Evolutionary conservation across 768 basidiomycete genomes (phyloP).

Genomic region (Tricholoma sp.): DNA sequence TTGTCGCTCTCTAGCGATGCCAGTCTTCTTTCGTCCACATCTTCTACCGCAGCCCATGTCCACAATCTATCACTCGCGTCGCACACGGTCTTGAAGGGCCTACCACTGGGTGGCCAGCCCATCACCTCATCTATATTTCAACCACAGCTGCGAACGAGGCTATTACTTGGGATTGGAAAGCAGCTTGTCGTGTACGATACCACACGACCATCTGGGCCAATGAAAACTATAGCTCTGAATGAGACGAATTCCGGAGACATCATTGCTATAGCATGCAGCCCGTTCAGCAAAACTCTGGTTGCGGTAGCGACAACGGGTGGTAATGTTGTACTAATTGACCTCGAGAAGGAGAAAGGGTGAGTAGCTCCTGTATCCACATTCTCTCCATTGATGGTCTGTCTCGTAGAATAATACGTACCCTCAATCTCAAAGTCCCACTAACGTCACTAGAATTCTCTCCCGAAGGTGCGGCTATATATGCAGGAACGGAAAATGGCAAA

Average conservation of each 20-base stretch:
- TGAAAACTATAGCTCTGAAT: slow-evolving; percentile 45
- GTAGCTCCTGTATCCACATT: slow-evolving; percentile 12
- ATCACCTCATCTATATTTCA: slow-evolving; percentile 57
- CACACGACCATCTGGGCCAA: slow-evolving; percentile 48
- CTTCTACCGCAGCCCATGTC: slow-evolving; percentile 48
- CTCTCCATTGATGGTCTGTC: background rate
- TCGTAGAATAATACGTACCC: slow-evolving; percentile 52
- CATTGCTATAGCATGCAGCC: slow-evolving; percentile 55
- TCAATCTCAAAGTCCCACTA: slow-evolving; percentile 47
- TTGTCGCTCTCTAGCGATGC: slow-evolving; percentile 58
- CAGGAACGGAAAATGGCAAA: slow-evolving; percentile 61
- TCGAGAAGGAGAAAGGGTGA: slow-evolving; percentile 74
- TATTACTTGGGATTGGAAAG: slow-evolving; percentile 50
- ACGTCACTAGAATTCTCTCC: slow-evolving; percentile 65
- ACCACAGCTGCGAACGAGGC: slow-evolving; percentile 52
- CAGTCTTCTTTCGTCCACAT: slow-evolving; percentile 52
- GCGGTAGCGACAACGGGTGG: slow-evolving; percentile 54
- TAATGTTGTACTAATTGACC: slow-evolving; percentile 54
- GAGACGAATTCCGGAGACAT: slow-evolving; percentile 44
- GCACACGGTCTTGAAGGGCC: slow-evolving; percentile 49
- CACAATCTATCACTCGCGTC: slow-evolving; percentile 54
- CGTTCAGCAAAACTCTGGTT: slow-evolving; percentile 72
- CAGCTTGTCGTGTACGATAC: slow-evolving; percentile 61
- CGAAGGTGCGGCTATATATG: slow-evolving; percentile 62
- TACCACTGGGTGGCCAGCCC: slow-evolving; percentile 31